Percentiles rank a stretch among this genome's conserved stretches.
phyloP scores from a whole-genome alignment of 1,284 basidiomycete species.

The Irpex rosettiformis region DNA sequence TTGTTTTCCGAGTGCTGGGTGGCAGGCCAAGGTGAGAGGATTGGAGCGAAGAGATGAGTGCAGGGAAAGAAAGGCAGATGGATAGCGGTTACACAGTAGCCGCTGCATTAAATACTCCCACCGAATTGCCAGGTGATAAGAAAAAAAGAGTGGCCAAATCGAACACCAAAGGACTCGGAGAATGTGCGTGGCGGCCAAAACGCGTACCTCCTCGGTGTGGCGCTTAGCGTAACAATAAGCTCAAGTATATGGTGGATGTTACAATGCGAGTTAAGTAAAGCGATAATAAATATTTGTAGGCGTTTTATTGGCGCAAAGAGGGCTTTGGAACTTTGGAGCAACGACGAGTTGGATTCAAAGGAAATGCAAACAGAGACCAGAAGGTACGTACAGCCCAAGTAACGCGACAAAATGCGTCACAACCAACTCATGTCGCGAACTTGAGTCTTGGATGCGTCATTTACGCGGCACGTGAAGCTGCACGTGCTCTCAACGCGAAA shows the following conservation, averaged over 20 bases:
- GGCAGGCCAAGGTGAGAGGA: constrained; percentile 3
- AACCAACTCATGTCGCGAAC: no score
- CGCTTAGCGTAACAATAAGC: neutral
- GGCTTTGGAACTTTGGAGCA: no score
- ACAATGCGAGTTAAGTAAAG: no score
- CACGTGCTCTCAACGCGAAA: no score
- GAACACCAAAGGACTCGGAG: neutral
- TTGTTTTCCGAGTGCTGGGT: neutral
- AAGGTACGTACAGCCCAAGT: neutral
- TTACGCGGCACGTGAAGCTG: neutral
- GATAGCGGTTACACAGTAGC: constrained; percentile 15
- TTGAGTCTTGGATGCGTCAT: neutral
- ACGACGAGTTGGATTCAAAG: no score
- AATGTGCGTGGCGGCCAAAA: neutral
- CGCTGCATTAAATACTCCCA: constrained; percentile 19
- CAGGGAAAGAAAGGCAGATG: constrained; percentile 5
- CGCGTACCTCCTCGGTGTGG: constrained; percentile 3
- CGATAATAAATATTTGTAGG: no score
- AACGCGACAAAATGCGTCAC: neutral
- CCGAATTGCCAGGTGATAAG: neutral
- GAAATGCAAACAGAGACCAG: no score
- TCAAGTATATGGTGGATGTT: no score
- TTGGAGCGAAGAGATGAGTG: constrained; percentile 3
- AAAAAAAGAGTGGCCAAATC: neutral
- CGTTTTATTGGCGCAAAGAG: no score